phyloP scores from a whole-genome alignment of 306 rosid species.

The Medicago lupulina region DNA sequence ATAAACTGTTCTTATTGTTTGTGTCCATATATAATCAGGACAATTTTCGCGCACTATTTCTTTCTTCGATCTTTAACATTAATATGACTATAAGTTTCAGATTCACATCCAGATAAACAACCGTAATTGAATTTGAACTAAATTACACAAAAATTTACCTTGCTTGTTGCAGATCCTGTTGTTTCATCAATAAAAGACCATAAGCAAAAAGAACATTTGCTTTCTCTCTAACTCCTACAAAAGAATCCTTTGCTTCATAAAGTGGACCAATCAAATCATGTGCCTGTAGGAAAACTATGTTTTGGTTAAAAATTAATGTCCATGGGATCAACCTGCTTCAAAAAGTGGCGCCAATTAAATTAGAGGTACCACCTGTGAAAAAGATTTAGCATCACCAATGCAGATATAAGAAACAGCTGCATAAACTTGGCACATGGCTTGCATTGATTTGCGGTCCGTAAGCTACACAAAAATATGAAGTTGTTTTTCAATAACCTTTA shows the following conservation, averaged over 20 bases:
- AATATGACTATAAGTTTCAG: conserved; percentile 1
- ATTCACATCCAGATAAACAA: conserved; percentile 1
- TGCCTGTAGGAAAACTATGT: conserved; percentile 61
- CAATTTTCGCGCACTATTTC: too few relatives aligned
- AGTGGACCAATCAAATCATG: conserved; percentile 92
- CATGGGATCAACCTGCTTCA: conserved; percentile 16
- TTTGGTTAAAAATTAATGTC: conserved; percentile 36
- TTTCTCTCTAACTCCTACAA: conserved; percentile 98
- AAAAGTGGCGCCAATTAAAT: conserved; percentile 26
- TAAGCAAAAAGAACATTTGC: conserved; percentile 89
- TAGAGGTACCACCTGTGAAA: conserved; percentile 67
- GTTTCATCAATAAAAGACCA: conserved; percentile 92
- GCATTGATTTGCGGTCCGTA: conserved; percentile 91
- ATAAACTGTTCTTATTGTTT: conserved; percentile 30
- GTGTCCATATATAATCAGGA: conserved; percentile 5
- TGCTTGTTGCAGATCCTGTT: conserved; percentile 95
- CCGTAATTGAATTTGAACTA: neutral
- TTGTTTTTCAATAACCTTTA: conserved; percentile 40
- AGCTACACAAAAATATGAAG: conserved; percentile 61
- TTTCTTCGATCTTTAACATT: too few relatives aligned
- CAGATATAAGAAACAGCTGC: conserved; percentile 94
- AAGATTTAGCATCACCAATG: conserved; percentile 96
- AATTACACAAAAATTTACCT: conserved; percentile 53
- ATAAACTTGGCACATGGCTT: conserved; percentile 88
- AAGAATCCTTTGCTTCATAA: conserved; percentile 87